Evolutionary conservation across 164 flowering plant genomes (phyloP).

Genomic region (Stephania cephalantha): DNA sequence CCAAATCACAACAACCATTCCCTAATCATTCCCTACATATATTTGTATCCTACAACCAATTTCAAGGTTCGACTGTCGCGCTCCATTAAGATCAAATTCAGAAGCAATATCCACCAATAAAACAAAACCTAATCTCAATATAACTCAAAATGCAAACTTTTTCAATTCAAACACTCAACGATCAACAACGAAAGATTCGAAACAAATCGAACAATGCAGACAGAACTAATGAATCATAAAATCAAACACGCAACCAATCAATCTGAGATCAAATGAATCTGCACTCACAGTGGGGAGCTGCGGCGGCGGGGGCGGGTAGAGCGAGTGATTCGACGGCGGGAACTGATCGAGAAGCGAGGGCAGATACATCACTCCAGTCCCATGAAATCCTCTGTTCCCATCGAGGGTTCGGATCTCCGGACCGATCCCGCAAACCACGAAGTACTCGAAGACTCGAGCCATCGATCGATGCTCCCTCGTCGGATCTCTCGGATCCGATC

Average conservation of each 20-base stretch:
- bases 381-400: conserved; percentile 73
- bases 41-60: no score
- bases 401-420: conserved; percentile 86
- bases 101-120: neutral
- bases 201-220: no score
- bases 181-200: neutral
- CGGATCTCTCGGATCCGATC: neutral
- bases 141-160: neutral
- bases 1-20: neutral
- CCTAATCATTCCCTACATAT: no score
- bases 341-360: conserved; percentile 85
- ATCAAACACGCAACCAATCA: no score
- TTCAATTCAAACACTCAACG: neutral
- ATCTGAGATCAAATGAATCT: neutral
- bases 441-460: conserved; percentile 85
- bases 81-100: neutral
- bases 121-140: no score
- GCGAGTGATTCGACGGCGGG: conserved; percentile 67
- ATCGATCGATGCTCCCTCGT: conserved; percentile 13
- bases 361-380: conserved; percentile 48
- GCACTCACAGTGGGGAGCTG: conserved; percentile 77
- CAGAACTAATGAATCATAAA: no score
- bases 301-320: conserved; percentile 88
- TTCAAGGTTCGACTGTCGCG: neutral
- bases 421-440: conserved; percentile 92